phyloP scores from a whole-genome alignment of 257 asterid genomes.

The Schizonepeta tenuifolia region DNA sequence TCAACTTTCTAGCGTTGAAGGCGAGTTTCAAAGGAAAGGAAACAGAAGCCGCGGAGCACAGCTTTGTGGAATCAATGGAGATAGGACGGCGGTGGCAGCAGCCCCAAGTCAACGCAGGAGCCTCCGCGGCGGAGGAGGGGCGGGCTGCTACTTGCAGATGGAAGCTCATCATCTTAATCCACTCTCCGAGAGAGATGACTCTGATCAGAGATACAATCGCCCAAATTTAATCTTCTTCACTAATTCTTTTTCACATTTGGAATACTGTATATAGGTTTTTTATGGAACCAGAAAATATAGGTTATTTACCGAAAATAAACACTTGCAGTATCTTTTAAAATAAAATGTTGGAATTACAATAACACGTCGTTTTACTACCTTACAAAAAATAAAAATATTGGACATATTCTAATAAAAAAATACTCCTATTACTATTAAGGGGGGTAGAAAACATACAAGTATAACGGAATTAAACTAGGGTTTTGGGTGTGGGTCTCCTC shows the following conservation, averaged over 20 bases:
- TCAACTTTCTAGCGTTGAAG: constrained; percentile 27
- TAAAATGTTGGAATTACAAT: no score
- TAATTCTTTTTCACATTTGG: no score
- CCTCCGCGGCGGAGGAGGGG: constrained; percentile 16
- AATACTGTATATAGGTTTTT: no score
- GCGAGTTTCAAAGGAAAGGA: constrained; percentile 20
- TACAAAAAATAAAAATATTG: no score
- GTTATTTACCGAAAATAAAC: no score
- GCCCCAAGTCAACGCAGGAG: constrained; percentile 10
- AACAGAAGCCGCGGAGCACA: constrained; percentile 30
- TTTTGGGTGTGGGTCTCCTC: constrained; percentile 24
- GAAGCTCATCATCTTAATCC: constrained; percentile 39
- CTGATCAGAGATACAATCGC: neutral
- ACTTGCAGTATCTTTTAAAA: no score
- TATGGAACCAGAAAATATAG: no score
- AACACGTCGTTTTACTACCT: no score
- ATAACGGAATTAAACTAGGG: constrained; percentile 12
- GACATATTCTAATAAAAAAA: no score
- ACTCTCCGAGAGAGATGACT: neutral
- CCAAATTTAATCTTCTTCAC: neutral
- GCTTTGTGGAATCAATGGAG: neutral
- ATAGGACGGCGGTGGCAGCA: constrained; percentile 23
- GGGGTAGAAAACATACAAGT: neutral
- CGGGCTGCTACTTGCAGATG: constrained; percentile 27
- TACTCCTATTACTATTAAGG: no score